Evolutionary conservation across 1,284 basidiomycete genomes (phyloP), one percentile per base, ranked within the genome.

Genomic region (Tranzscheliella williamsii): DNA sequence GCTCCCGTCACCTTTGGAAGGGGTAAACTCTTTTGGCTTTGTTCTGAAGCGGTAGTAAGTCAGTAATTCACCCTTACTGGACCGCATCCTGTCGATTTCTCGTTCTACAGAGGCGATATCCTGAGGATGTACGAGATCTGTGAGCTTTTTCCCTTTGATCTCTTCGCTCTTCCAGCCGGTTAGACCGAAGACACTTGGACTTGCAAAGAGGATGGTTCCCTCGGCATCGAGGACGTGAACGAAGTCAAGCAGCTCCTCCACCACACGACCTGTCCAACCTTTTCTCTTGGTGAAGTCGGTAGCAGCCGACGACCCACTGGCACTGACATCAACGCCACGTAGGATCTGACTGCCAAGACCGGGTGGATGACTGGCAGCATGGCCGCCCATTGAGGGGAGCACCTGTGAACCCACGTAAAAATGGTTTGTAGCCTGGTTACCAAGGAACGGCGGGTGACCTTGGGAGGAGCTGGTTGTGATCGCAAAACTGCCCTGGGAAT

Each of bases 251-350:
- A 73, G 45, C 38, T 73, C 71, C 32, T 73, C 71, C 4, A 73
- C 64, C 21, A 73, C 60, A 24, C 71, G 60, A 3, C 42, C 61
- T 11, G 65, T 53, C 71, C 71, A 73, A 16, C 71, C 71, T 36
- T 73, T 73, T 21, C 71, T 55, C 37, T 67, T 69, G 29, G 71
- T 73, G 31, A 73, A 72, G 34, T 72, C 71, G 36, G 62, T 63
- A 24, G 65, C 64, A 3, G 69, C 62, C 3, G 54, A 55, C 15
- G 48, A 51, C 24, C 67, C 64, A 12, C 52, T 60, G 8, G 67
- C 56, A 35, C 57, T 58, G 13, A 55, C 45, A 37, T 68, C 66
- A 41, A 55, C 52, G 27, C 66, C 66, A 29, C 56, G 49, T 3
- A 69, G 49, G 26, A 63, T 55, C 36, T 58, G 55, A 21, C 55